phyloP scores from a whole-genome alignment of 495 filamentous ascomycete genomes.

The Alectoria sarmentosa region DNA sequence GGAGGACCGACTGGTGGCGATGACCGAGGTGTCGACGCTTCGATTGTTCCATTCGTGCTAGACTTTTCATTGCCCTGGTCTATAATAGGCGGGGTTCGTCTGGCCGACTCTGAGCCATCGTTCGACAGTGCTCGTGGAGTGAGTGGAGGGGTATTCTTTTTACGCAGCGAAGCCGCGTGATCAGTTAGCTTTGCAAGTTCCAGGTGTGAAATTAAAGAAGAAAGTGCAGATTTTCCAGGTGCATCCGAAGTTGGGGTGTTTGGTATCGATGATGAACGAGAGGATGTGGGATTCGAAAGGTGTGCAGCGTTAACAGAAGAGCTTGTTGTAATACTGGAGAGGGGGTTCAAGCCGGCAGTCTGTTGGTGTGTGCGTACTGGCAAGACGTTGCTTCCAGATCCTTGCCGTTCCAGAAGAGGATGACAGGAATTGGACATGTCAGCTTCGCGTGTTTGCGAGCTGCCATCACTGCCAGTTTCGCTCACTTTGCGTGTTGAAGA shows the following conservation, averaged over 20 bases:
- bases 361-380: conserved; percentile 21
- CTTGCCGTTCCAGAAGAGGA: conserved; percentile 16
- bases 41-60: conserved; percentile 29
- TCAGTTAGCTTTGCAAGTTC: conserved; percentile 84
- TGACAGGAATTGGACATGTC: conserved; percentile 11
- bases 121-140: conserved; percentile 80
- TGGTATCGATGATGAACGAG: conserved; percentile 47
- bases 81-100: conserved; percentile 31
- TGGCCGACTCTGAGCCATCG: conserved; percentile 29
- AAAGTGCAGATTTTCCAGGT: conserved; percentile 44
- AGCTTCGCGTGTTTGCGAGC: conserved; percentile 7
- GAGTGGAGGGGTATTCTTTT: conserved; percentile 85
- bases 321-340: conserved; percentile 59
- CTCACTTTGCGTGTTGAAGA: conserved; percentile 47
- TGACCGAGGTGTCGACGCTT: conserved; percentile 36
- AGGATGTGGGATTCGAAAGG: conserved; percentile 65
- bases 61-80: conserved; percentile 33
- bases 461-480: conserved; percentile 31
- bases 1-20: conserved; percentile 57
- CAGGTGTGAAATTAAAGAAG: conserved; percentile 52
- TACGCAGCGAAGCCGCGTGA: conserved; percentile 51
- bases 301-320: conserved; percentile 61
- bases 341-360: conserved; percentile 42
- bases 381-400: conserved; percentile 21
- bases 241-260: conserved; percentile 48